A percentile compares a stretch with the other conserved stretches of the same genome.
Conservation (phyloP, 129 eudicot species). For the Saposhnikovia divaricata region DNA sequence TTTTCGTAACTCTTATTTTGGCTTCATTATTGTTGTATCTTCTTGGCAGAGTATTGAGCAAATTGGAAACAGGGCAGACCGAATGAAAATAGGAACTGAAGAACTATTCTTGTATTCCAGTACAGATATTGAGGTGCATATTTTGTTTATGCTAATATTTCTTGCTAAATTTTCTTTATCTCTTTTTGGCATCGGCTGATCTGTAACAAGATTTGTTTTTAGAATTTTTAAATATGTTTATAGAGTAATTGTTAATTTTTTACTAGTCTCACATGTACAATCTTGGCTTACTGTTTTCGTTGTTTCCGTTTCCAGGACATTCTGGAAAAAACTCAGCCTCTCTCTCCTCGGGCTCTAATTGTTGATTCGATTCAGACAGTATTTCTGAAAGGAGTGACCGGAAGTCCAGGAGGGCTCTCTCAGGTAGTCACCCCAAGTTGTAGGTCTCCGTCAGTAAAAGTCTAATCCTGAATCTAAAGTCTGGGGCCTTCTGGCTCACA, state of each 20-base stretch:
- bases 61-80: conserved; percentile 89
- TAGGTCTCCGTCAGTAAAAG: not conserved
- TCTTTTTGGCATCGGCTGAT: not conserved
- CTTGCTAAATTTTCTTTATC: not conserved
- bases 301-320: conserved; percentile 52
- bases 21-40: not conserved
- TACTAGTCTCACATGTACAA: not conserved
- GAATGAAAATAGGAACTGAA: conserved; percentile 60
- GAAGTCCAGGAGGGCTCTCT: conserved; percentile 68
- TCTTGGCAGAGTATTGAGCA: conserved; percentile 82
- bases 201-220: not conserved
- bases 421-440: conserved; percentile 37
- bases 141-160: conserved; percentile 1
- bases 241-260: not conserved
- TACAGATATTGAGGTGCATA: conserved; percentile 76
- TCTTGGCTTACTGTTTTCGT: conserved; percentile 1
- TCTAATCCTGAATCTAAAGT: not conserved
- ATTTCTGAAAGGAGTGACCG: conserved; percentile 68
- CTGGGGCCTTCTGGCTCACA: not conserved
- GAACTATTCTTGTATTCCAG: conserved; percentile 72
- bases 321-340: conserved; percentile 49
- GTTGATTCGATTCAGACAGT: conserved; percentile 96
- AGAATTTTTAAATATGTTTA: not conserved
- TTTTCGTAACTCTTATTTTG: not conserved
- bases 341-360: conserved; percentile 71